These are phyloP conservation scores for Leishmania braziliensis DNA, from an alignment of 208 protist genomes.

Conservation along the genomic window DNA sequence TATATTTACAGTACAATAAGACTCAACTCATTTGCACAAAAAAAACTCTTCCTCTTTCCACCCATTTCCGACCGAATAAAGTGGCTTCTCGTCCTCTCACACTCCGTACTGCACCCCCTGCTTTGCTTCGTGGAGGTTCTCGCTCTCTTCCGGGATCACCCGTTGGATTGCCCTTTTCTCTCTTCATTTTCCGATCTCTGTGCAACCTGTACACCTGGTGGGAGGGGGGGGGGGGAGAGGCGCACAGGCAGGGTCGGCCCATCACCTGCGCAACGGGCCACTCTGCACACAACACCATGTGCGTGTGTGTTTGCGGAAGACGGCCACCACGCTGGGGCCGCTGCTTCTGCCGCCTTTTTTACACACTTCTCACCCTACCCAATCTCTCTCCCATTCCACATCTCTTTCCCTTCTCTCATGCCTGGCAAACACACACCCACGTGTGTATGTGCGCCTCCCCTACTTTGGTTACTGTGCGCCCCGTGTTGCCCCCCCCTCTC, in stretches of 20 bases:
- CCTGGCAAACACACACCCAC: background rate
- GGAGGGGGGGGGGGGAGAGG: background rate
- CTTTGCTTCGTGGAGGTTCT: background rate
- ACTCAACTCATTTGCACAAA: background rate
- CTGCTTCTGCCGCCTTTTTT: background rate
- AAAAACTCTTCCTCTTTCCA: background rate
- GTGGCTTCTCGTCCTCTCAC: background rate
- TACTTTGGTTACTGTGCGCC: background rate
- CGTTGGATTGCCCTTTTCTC: background rate
- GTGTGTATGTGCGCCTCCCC: background rate
- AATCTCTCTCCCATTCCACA: background rate
- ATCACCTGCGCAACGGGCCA: background rate
- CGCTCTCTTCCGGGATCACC: no score
- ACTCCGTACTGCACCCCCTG: background rate
- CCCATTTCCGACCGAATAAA: background rate
- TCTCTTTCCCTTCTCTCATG: background rate
- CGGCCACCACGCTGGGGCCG: background rate
- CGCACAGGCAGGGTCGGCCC: background rate
- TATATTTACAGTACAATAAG: conserved; percentile 1
- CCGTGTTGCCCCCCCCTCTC: background rate
- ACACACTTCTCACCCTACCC: background rate
- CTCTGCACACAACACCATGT: background rate
- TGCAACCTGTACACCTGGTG: background rate
- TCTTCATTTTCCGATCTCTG: background rate
- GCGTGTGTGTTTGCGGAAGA: background rate